phyloP scores from a whole-genome alignment of 1,139 yeast species.

The Diutina pseudorugosa region DNA sequence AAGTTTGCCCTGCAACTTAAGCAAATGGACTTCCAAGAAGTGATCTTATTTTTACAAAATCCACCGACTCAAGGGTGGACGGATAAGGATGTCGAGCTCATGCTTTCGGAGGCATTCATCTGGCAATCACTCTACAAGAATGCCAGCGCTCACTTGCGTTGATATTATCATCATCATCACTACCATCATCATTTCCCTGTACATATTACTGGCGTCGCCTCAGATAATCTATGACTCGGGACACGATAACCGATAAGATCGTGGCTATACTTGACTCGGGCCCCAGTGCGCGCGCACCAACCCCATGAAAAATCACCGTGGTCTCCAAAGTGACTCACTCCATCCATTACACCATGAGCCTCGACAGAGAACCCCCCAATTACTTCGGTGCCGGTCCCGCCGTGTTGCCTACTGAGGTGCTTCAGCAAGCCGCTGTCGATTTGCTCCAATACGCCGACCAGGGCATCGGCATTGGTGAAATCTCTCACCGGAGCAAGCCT shows the following conservation, averaged over 20 bases:
- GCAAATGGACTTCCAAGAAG: slow-evolving; percentile 90
- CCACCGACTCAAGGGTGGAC: slow-evolving; percentile 83
- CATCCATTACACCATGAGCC: neutral
- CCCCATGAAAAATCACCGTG: neutral
- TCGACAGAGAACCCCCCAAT: slow-evolving; percentile 38
- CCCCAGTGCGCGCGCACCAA: neutral
- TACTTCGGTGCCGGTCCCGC: slow-evolving; percentile 99
- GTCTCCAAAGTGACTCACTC: neutral
- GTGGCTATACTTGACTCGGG: neutral
- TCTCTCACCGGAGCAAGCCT: slow-evolving; percentile 83
- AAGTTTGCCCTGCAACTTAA: slow-evolving; percentile 72
- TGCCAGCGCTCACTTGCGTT: slow-evolving; percentile 62
- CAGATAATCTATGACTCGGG: neutral
- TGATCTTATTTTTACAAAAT: slow-evolving; percentile 76
- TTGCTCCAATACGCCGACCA: slow-evolving; percentile 53
- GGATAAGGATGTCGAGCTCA: slow-evolving; percentile 80
- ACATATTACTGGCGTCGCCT: no score
- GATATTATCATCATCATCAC: no score
- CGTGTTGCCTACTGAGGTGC: slow-evolving; percentile 66
- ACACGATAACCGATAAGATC: neutral
- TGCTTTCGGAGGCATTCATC: slow-evolving; percentile 89
- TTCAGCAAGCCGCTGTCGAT: slow-evolving; percentile 81
- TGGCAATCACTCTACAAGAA: slow-evolving; percentile 91
- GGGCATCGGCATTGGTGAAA: slow-evolving; percentile 88
- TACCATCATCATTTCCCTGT: no score